phyloP scores from a whole-genome alignment of 768 basidiomycete species.

The Leccinum disarticulatum region DNA sequence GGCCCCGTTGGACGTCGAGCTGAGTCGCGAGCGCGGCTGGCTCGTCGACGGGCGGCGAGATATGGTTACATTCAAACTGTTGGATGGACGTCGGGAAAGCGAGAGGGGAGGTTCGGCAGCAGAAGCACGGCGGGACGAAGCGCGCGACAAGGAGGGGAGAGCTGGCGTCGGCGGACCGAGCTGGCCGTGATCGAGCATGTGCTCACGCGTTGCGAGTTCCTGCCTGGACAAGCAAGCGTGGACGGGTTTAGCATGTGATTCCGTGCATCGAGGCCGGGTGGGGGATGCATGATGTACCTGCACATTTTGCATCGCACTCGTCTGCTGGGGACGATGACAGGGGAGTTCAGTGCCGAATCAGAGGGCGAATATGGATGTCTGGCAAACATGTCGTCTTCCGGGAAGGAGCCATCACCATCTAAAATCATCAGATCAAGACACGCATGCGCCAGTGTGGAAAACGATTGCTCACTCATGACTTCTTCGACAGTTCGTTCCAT shows the following conservation, averaged over 20 bases:
- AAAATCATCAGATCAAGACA: slow-evolving; percentile 12
- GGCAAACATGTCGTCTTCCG: slow-evolving; percentile 74
- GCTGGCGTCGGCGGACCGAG: slow-evolving; percentile 67
- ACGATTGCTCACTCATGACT: slow-evolving; percentile 65
- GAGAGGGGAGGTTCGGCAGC: slow-evolving; percentile 8
- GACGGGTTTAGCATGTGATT: neutral
- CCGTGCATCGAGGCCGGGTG: neutral
- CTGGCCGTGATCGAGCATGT: slow-evolving; percentile 91
- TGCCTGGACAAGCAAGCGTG: slow-evolving; percentile 40
- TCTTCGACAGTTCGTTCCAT: slow-evolving; percentile 72
- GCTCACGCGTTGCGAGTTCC: slow-evolving; percentile 86
- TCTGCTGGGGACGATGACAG: slow-evolving; percentile 50
- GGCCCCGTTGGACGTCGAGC: slow-evolving; percentile 19
- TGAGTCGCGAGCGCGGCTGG: slow-evolving; percentile 25
- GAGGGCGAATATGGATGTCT: slow-evolving; percentile 66
- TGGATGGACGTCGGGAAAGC: slow-evolving; percentile 22
- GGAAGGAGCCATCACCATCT: slow-evolving; percentile 75
- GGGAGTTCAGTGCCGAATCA: slow-evolving; percentile 60
- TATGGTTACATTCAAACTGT: slow-evolving; percentile 30
- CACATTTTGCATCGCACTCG: slow-evolving; percentile 93
- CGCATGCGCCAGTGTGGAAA: neutral
- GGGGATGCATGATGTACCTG: slow-evolving; percentile 45
- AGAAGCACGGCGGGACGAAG: slow-evolving; percentile 45
- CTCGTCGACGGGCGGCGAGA: slow-evolving; percentile 28
- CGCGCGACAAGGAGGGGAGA: slow-evolving; percentile 43